Percentiles rank a stretch among this genome's conserved stretches.
Conservation (phyloP, 1,139 yeast species). For the Suhomyces panamericanus region DNA sequence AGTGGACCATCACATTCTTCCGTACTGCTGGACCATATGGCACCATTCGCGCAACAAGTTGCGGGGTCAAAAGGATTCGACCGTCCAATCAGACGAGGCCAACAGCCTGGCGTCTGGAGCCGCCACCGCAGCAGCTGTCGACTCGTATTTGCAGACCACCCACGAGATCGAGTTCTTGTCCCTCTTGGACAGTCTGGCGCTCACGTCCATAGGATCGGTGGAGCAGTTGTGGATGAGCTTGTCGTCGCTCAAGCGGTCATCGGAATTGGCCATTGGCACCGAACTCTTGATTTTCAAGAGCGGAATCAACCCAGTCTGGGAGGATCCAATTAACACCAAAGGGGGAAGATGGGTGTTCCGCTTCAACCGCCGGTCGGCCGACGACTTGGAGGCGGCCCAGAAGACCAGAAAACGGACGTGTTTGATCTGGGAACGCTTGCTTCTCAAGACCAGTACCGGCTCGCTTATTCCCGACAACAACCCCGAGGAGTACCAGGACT, state of each 20-base stretch:
- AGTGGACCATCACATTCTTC: slow-evolving; percentile 40
- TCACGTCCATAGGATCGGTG: slow-evolving; percentile 45
- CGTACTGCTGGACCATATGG: slow-evolving; percentile 54
- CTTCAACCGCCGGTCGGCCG: slow-evolving; percentile 36
- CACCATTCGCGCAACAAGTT: slow-evolving; percentile 39
- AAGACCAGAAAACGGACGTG: slow-evolving; percentile 39
- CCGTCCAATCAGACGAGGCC: slow-evolving; percentile 15
- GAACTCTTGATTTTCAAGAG: slow-evolving; percentile 62
- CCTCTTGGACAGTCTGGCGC: slow-evolving; percentile 11
- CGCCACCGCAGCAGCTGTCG: slow-evolving; percentile 30
- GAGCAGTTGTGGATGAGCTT: slow-evolving; percentile 66
- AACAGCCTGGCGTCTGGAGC: slow-evolving; percentile 15
- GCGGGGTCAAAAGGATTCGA: slow-evolving; percentile 21
- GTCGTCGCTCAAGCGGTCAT: slow-evolving; percentile 47
- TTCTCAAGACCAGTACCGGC: slow-evolving; percentile 47
- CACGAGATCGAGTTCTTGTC: slow-evolving; percentile 35
- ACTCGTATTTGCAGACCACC: slow-evolving; percentile 45
- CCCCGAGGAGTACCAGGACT: slow-evolving; percentile 33
- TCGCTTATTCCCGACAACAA: slow-evolving; percentile 37
- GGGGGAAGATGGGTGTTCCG: slow-evolving; percentile 72
- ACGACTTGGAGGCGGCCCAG: slow-evolving; percentile 16
- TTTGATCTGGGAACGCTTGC: slow-evolving; percentile 54
- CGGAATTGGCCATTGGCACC: slow-evolving; percentile 52
- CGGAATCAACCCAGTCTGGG: slow-evolving; percentile 72
- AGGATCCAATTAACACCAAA: slow-evolving; percentile 60